Percentiles rank a stretch among this genome's conserved stretches.
These are phyloP conservation scores for Nothopassalora personata DNA, from an alignment of 2,329 filamentous ascomycete genomes.

Conservation along the genomic window DNA sequence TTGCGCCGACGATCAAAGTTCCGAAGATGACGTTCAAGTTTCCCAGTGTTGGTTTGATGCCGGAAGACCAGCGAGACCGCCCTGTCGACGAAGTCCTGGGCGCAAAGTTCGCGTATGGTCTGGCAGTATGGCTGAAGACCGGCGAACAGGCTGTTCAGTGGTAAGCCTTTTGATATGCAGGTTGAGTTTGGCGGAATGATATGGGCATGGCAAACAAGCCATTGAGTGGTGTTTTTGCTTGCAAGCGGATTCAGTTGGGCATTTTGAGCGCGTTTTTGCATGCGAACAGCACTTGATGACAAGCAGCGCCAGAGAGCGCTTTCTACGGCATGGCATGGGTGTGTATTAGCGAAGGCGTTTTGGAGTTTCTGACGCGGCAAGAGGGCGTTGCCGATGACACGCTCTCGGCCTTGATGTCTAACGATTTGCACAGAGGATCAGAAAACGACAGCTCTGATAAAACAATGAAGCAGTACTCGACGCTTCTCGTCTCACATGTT, in stretches of 20 bases:
- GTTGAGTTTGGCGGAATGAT: too few species aligned
- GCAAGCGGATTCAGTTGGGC: neutral
- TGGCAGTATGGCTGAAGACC: conserved; percentile 5
- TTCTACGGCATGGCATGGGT: neutral
- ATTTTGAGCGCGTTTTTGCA: neutral
- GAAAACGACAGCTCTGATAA: neutral
- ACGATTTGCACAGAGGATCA: neutral
- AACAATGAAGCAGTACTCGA: neutral
- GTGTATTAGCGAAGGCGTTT: neutral
- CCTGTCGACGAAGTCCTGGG: conserved; percentile 1
- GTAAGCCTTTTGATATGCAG: neutral
- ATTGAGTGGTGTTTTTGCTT: neutral
- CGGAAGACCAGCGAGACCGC: neutral
- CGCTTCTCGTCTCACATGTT: neutral
- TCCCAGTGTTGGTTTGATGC: conserved; percentile 5
- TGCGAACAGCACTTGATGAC: neutral
- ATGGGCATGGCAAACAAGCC: too few species aligned
- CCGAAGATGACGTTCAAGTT: neutral
- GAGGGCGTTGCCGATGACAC: neutral
- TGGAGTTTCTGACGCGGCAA: neutral
- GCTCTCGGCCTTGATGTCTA: neutral
- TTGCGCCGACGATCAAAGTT: neutral
- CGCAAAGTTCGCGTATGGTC: conserved; percentile 12
- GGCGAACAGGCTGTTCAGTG: neutral
- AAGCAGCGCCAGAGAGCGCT: neutral